Base-by-base conservation (phyloP, 164 flowering plant genomes). In the Houttuynia cordata region DNA sequence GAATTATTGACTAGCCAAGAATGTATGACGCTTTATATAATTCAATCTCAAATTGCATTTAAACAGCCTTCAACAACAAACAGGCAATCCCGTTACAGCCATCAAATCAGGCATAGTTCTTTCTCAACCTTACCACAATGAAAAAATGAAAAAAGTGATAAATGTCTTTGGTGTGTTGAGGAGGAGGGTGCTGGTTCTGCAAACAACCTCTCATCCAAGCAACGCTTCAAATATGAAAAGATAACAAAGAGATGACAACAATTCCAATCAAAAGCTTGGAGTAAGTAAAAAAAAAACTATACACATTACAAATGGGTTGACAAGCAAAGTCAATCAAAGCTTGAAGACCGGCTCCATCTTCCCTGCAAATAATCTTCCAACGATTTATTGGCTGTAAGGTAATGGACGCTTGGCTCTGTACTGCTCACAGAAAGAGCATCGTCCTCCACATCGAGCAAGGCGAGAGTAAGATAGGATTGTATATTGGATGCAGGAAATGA, bases 281-380 rank as follows among this genome's bases (percentile, higher is more conserved):
- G 6, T 6, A 30, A 30, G 1, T 17, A 45, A 45, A 45, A 12
- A 17, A 45, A 17, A 45, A 45, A 14, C 49, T 45, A 45, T 45
- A 45, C 49, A 45, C 14, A 12, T 45, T 45, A 45, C 17, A 30
- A 45, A 45, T 45, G 49, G 49, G 49, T 10, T 12, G 17, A 1
- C 3, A 45, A 45, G 3, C 49, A 3, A 45, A 17, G 58, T 76
- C 74, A 83, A 68, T 85, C 86, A 50, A 94, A 84, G 80, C 96
- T 91, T 9, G 96, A 80, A 23, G 96, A 78, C 53, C 86, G 89
- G 73, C 96, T 91, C 86, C 96, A 84, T 68, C 97, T 80, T 40
- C 90, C 92, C 68, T 67, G 73, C 67, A 91, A 70, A 72, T 94
- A 94, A 62, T 87, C 90, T 65, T 94, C 99, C 53, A 83, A 51